Conservation (phyloP, 169 alveolate genomes). For the Eimeria tenella region DNA sequence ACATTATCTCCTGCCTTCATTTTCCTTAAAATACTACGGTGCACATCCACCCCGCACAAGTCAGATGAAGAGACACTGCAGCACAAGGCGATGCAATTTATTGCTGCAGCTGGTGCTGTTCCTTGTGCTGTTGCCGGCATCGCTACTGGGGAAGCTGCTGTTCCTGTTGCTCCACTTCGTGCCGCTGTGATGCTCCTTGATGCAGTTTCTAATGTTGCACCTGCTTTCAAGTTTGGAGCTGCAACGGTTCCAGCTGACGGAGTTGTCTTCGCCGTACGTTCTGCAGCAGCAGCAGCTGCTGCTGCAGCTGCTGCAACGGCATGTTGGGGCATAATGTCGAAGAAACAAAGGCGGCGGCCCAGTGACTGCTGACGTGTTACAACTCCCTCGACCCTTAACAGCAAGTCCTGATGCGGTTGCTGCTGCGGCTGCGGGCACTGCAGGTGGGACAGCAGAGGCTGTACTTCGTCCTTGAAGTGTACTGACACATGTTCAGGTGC, state of each 20-base stretch:
- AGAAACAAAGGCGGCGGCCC: slow-evolving; percentile 57
- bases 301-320: slow-evolving; percentile 38
- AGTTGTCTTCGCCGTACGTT: neutral
- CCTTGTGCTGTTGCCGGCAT: neutral
- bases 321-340: slow-evolving; percentile 18
- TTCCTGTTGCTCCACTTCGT: neutral
- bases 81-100: neutral
- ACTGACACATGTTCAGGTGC: slow-evolving; percentile 45
- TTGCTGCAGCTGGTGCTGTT: slow-evolving; percentile 24
- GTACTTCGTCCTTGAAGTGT: slow-evolving; percentile 20
- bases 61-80: slow-evolving; percentile 58
- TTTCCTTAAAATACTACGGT: slow-evolving; percentile 56
- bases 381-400: slow-evolving; percentile 31
- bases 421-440: slow-evolving; percentile 3
- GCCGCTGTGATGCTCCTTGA: neutral
- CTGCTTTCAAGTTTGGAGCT: neutral
- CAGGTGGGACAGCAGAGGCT: slow-evolving; percentile 28
- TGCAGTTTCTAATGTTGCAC: slow-evolving; percentile 12
- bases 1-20: slow-evolving; percentile 10
- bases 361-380: slow-evolving; percentile 56
- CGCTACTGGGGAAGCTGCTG: neutral
- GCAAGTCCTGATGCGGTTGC: neutral
- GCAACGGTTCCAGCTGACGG: neutral
- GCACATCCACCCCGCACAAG: slow-evolving; percentile 54
- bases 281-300: neutral